These are phyloP conservation scores for Kregervanrija pseudodelftensis DNA, from an alignment of 805 yeast genomes.

Conservation along the genomic window DNA sequence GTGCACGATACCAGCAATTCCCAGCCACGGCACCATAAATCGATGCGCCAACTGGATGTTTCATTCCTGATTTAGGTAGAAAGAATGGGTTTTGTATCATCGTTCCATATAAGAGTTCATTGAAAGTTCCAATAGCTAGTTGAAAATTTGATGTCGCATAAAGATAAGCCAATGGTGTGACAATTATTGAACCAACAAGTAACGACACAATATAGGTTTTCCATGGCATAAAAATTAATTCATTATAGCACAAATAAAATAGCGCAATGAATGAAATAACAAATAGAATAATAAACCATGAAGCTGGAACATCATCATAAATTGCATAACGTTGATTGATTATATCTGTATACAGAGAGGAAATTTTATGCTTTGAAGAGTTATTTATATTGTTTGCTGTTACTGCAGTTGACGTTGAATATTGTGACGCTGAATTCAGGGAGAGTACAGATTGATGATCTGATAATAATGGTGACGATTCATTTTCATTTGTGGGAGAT, in stretches of 20 bases:
- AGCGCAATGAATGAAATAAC: constrained; percentile 29
- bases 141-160: constrained; percentile 47
- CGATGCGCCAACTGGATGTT: constrained; percentile 43
- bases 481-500: background rate
- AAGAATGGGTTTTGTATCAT: constrained; percentile 31
- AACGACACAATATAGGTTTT: constrained; percentile 39
- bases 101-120: constrained; percentile 41
- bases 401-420: background rate
- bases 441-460: background rate
- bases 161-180: constrained; percentile 42
- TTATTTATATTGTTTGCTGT: background rate
- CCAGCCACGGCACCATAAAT: constrained; percentile 48
- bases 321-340: constrained; percentile 34
- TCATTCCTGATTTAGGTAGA: constrained; percentile 6
- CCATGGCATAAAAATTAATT: constrained; percentile 27
- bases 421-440: background rate
- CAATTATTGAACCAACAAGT: constrained; percentile 36
- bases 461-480: background rate
- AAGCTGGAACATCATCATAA: constrained; percentile 35
- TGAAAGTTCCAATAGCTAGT: constrained; percentile 44
- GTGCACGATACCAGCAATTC: constrained; percentile 47
- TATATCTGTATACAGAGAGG: constrained; percentile 31
- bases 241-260: constrained; percentile 25
- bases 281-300: constrained; percentile 36
- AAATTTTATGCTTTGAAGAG: constrained; percentile 3